A percentile compares a stretch with the other conserved stretches of the same genome.
Conservation (phyloP, 371 early-diverging fungal species). For the Catenaria anguillulae region DNA sequence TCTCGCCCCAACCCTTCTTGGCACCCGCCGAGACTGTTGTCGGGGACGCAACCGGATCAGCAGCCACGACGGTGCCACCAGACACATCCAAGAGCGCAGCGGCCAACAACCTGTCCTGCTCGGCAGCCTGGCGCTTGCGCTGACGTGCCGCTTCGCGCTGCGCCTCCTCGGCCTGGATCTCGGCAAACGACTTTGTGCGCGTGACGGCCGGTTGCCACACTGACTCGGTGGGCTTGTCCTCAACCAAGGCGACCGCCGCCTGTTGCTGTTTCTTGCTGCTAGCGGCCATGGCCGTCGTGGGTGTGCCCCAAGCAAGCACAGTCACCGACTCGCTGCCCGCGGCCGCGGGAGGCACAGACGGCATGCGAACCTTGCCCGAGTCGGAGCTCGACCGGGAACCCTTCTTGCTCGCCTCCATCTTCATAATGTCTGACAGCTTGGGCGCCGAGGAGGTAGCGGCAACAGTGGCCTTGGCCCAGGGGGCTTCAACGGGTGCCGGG, state of each 20-base stretch:
- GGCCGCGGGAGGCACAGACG: neutral
- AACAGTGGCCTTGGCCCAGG: neutral
- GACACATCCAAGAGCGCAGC: neutral
- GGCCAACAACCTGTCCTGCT: neutral
- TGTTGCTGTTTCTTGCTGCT: neutral
- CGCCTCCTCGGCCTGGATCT: constrained; percentile 6
- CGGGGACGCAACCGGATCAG: neutral
- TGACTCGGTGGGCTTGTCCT: neutral
- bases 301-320: neutral
- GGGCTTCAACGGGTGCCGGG: neutral
- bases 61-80: neutral
- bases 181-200: neutral
- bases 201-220: neutral
- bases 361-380: neutral
- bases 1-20: neutral
- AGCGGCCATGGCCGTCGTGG: constrained; percentile 1
- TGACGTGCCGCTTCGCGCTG: neutral
- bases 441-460: neutral
- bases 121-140: neutral
- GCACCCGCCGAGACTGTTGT: neutral
- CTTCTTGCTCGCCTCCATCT: constrained; percentile 1
- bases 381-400: neutral
- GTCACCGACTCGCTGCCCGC: neutral
- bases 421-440: constrained; percentile 1
- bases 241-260: neutral